Evolutionary conservation across 2,329 filamentous ascomycete genomes (phyloP).

Genomic region (Talaromyces marneffei): DNA sequence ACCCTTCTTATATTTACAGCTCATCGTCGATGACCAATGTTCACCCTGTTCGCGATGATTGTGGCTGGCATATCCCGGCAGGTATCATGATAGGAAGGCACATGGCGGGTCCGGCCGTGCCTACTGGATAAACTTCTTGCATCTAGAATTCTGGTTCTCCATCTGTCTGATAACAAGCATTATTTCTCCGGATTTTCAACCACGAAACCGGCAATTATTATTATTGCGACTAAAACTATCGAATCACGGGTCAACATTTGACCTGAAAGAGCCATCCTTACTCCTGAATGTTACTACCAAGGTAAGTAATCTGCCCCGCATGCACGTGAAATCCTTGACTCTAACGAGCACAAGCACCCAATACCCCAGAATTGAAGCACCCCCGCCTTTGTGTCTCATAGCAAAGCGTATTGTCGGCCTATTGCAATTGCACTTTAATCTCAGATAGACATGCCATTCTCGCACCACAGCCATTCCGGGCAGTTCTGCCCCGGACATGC

Average conservation of each 20-base stretch:
- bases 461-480: constrained; percentile 95
- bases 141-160: not conserved
- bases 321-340: not conserved
- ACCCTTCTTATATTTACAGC: not conserved
- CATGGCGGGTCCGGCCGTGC: constrained; percentile 8
- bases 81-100: not conserved
- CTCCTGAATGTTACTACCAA: not conserved
- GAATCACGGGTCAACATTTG: not conserved
- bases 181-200: not conserved
- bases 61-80: not conserved
- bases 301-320: constrained; percentile 4
- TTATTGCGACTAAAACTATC: not conserved
- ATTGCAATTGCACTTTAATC: not conserved
- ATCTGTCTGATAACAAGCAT: not conserved
- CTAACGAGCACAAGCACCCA: not conserved
- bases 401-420: not conserved
- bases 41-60: not conserved
- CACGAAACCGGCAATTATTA: not conserved
- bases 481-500: constrained; percentile 94
- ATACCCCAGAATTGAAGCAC: not conserved
- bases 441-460: constrained; percentile 71
- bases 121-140: not conserved
- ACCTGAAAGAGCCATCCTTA: not conserved
- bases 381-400: not conserved
- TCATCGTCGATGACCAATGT: not conserved